Conservation (phyloP, 371 early-diverging fungal genomes). For the Syncephalastrum monosporum region DNA sequence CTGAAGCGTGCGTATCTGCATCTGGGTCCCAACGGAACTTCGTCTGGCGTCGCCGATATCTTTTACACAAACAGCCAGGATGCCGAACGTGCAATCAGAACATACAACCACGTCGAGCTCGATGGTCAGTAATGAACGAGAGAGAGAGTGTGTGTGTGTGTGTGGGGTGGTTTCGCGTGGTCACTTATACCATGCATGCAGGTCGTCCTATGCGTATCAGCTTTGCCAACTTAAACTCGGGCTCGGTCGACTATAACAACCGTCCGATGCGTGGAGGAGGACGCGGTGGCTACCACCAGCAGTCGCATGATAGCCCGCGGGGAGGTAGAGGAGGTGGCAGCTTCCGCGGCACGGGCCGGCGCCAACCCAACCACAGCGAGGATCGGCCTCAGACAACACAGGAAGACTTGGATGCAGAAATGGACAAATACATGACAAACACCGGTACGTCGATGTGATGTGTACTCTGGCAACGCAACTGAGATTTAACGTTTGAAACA, state of each 20-base stretch:
- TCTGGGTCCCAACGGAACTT: conserved; percentile 59
- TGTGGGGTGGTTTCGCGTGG: too few relatives aligned
- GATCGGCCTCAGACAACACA: conserved; percentile 36
- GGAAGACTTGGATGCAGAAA: conserved; percentile 51
- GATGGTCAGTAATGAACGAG: conserved; percentile 47
- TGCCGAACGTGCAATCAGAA: conserved; percentile 53
- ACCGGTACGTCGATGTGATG: conserved; percentile 15
- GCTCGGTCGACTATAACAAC: conserved; percentile 9
- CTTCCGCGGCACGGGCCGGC: conserved; percentile 20
- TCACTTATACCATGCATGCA: conserved; percentile 5
- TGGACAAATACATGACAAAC: conserved; percentile 49
- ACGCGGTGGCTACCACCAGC: conserved; percentile 16
- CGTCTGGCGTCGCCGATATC: conserved; percentile 65
- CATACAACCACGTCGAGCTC: conserved; percentile 58
- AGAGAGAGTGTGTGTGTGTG: too few relatives aligned
- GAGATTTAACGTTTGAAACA: conserved; percentile 21
- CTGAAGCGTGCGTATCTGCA: conserved; percentile 53
- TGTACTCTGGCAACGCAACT: conserved; percentile 4
- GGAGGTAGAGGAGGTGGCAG: conserved; percentile 15
- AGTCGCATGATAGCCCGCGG: conserved; percentile 9
- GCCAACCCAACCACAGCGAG: conserved; percentile 12
- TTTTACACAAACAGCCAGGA: conserved; percentile 48
- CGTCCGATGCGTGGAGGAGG: conserved; percentile 6
- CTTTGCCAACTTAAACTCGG: conserved; percentile 16
- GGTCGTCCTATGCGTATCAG: conserved; percentile 54